These are phyloP conservation scores for Corinectria fuckeliana DNA, from an alignment of 2,329 filamentous ascomycete genomes.

Conservation along the genomic window DNA sequence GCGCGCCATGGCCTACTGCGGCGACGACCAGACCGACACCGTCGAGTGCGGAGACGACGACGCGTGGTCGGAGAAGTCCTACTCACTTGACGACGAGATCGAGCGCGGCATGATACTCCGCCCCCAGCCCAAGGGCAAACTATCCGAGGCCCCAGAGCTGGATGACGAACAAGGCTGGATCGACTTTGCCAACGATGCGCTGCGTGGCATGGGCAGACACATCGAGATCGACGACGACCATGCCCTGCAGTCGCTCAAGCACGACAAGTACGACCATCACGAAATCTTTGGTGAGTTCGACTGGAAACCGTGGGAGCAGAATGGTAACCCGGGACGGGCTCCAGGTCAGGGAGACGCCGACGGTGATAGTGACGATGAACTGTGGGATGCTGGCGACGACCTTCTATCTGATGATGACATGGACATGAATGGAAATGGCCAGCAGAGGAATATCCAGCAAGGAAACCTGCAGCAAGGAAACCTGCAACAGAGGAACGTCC, in stretches of 20 bases:
- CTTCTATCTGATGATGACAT: neutral
- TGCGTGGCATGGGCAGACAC: slow-evolving; percentile 28
- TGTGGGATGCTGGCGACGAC: slow-evolving; percentile 16
- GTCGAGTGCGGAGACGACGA: slow-evolving; percentile 23
- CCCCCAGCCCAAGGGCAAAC: slow-evolving; percentile 18
- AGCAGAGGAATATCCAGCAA: no score
- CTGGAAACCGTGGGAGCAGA: neutral
- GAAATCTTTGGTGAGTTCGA: neutral
- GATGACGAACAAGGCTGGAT: slow-evolving; percentile 35
- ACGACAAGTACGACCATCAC: neutral
- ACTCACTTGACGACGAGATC: slow-evolving; percentile 43
- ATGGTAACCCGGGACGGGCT: no score
- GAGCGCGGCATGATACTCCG: slow-evolving; percentile 42
- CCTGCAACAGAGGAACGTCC: no score
- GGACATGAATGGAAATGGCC: slow-evolving; percentile 10
- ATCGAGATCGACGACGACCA: slow-evolving; percentile 35
- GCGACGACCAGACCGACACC: slow-evolving; percentile 29
- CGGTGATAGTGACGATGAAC: neutral
- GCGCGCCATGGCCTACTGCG: slow-evolving; percentile 44
- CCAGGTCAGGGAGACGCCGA: neutral
- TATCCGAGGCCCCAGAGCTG: slow-evolving; percentile 18
- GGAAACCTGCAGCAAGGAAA: no score
- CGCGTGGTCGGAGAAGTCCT: slow-evolving; percentile 1
- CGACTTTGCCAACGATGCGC: slow-evolving; percentile 35
- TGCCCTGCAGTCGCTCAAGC: slow-evolving; percentile 10